Evolutionary conservation across 1,284 basidiomycete genomes (phyloP).

Genomic region (Ceratorhiza oryzae-sativae): DNA sequence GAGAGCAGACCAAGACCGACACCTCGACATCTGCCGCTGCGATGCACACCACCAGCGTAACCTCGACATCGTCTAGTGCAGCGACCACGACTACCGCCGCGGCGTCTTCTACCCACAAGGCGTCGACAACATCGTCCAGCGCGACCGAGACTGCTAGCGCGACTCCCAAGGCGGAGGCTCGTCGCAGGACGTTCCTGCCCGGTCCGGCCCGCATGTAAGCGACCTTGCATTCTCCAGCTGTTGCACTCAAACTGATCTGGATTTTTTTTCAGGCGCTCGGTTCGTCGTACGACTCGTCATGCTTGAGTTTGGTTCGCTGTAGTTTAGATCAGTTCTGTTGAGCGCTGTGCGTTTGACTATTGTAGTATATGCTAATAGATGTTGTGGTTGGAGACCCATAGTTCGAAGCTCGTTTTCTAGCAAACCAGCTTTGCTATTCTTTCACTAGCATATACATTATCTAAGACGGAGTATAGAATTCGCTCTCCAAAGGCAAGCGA

Average conservation of each 20-base stretch:
- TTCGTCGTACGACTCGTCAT: neutral
- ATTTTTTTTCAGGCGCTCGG: neutral
- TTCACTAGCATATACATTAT: no score
- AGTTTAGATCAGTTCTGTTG: conserved; percentile 8
- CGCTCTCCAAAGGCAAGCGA: no score
- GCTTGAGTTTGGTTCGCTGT: neutral
- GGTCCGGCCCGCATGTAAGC: conserved; percentile 1
- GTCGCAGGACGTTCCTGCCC: neutral
- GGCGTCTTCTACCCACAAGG: neutral
- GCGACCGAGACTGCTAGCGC: neutral
- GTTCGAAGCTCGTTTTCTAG: neutral
- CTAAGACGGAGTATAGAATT: no score
- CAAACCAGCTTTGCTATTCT: no score
- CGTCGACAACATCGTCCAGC: neutral
- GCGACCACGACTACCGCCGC: neutral
- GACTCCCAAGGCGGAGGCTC: neutral
- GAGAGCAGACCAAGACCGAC: neutral
- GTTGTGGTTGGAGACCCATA: neutral
- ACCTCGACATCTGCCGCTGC: conserved; percentile 19
- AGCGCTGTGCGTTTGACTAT: conserved; percentile 25
- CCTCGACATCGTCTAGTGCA: neutral
- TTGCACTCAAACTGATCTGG: no score
- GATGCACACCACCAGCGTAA: neutral
- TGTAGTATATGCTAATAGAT: conserved; percentile 16
- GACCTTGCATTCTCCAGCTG: no score